phyloP scores from a whole-genome alignment of 2,329 filamentous ascomycete species.

The Talaromyces sp. region DNA sequence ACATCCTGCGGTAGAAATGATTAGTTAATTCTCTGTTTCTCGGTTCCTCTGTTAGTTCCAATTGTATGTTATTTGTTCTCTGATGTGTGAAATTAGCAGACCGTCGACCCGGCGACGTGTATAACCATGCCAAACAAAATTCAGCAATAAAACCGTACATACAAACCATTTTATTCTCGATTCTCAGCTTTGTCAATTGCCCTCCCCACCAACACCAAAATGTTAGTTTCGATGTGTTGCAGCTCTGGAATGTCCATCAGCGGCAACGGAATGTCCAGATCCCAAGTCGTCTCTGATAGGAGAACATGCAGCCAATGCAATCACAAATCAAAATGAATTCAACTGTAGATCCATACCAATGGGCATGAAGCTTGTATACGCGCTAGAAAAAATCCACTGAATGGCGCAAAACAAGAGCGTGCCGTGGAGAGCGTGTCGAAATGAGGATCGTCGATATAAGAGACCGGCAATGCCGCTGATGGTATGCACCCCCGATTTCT shows the following conservation, averaged over 20 bases:
- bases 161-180: not conserved
- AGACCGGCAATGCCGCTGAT: not conserved
- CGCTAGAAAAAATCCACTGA: not conserved
- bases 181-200: not conserved
- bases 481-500: not conserved
- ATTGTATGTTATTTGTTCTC: not conserved
- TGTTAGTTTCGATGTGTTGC: not conserved
- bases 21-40: not conserved
- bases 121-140: not conserved
- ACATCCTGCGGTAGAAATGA: not conserved
- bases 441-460: slow-evolving; percentile 7
- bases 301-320: not conserved
- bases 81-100: not conserved
- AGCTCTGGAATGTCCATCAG: not conserved
- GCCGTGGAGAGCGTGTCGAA: not conserved
- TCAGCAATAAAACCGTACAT: not conserved
- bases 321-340: not conserved
- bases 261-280: not conserved
- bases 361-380: not conserved
- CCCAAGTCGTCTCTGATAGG: not conserved
- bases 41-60: not conserved
- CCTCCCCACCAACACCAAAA: not conserved
- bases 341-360: slow-evolving; percentile 12
- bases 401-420: not conserved
- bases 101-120: not conserved